A percentile compares a stretch with the other conserved stretches of the same genome.
phyloP scores from a whole-genome alignment of 306 rosid species.

The Biancaea sappan region DNA sequence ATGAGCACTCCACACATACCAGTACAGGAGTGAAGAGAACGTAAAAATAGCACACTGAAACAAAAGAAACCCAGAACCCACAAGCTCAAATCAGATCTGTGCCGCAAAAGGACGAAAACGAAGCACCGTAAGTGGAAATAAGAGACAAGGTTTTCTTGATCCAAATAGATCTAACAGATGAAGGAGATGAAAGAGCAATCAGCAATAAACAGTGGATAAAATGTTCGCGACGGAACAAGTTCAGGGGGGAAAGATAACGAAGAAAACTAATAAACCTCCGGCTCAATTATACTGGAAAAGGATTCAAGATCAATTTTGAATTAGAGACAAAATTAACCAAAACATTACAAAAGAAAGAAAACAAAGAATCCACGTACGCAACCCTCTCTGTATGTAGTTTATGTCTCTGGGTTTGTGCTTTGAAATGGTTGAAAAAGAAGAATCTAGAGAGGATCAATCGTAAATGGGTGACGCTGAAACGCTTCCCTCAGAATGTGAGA shows the following conservation, averaged over 20 bases:
- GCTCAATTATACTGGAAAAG: not conserved
- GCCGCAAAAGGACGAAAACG: not conserved
- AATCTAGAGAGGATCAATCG: not conserved
- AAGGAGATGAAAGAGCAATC: not conserved
- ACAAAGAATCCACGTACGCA: not conserved
- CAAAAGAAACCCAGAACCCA: not conserved
- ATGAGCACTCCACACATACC: not conserved
- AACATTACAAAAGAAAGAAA: not conserved
- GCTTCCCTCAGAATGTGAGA: not conserved
- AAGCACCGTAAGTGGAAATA: not conserved
- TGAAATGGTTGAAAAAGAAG: not conserved
- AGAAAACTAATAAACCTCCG: not conserved
- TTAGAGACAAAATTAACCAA: not conserved
- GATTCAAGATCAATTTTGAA: not conserved
- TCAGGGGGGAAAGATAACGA: not conserved
- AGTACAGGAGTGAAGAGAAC: not conserved
- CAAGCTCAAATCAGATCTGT: conserved; percentile 22
- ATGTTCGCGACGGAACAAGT: not conserved
- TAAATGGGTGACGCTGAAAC: not conserved
- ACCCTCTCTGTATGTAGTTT: no score
- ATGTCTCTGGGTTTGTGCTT: not conserved
- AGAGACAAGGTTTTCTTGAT: not conserved
- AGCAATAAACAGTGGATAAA: not conserved
- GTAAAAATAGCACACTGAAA: not conserved
- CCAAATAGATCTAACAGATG: conserved; percentile 18